Conservation (phyloP, 2,329 filamentous ascomycete species). For the Fusarium coicis region DNA sequence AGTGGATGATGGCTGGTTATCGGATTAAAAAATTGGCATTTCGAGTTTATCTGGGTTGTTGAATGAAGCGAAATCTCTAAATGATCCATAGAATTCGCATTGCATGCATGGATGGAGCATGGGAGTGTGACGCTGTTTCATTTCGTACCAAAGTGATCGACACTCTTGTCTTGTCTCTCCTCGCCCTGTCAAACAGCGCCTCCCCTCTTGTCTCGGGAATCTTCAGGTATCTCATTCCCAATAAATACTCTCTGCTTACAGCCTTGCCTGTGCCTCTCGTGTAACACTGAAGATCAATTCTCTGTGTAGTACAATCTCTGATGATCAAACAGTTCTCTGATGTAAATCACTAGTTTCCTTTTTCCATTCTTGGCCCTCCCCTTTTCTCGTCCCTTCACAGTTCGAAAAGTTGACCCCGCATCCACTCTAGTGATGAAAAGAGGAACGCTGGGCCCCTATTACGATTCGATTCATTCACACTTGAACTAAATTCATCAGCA, state of each 20-base stretch:
- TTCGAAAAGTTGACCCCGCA: slow-evolving; percentile 22
- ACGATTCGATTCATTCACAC: not conserved
- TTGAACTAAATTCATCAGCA: not conserved
- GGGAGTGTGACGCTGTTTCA: slow-evolving; percentile 27
- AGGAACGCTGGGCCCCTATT: slow-evolving; percentile 22
- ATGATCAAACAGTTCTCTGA: not conserved
- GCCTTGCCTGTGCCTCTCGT: not conserved
- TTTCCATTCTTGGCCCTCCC: slow-evolving; percentile 15
- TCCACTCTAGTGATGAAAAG: slow-evolving; percentile 1
- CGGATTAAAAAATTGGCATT: not conserved
- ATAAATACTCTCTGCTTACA: slow-evolving; percentile 11
- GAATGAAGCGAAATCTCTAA: slow-evolving; percentile 1
- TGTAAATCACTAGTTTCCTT: slow-evolving; percentile 1
- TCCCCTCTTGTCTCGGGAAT: slow-evolving; percentile 10
- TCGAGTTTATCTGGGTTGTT: not conserved
- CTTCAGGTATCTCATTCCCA: not conserved
- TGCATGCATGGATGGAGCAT: not conserved
- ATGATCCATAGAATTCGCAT: slow-evolving; percentile 13
- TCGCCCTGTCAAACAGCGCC: not conserved
- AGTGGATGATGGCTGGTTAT: not conserved
- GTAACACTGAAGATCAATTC: not conserved
- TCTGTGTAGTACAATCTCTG: not conserved
- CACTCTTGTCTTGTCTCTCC: slow-evolving; percentile 8
- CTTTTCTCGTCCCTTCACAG: slow-evolving; percentile 16
- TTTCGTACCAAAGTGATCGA: slow-evolving; percentile 27